A percentile compares a stretch with the other conserved stretches of the same genome.
phyloP scores from a whole-genome alignment of 441 rosid genomes.

The Codiaeum variegatum region DNA sequence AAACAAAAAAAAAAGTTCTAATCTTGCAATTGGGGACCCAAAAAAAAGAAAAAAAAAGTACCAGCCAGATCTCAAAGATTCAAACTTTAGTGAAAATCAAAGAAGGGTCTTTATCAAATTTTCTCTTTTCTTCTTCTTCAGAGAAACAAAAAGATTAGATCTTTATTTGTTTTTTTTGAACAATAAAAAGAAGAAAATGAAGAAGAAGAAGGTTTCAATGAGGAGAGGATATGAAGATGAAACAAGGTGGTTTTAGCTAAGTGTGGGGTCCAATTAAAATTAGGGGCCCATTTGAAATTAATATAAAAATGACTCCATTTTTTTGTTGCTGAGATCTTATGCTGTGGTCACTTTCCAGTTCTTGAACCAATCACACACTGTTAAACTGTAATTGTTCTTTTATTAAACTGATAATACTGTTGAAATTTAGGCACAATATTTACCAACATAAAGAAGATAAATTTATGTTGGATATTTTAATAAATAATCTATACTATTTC shows the following conservation, averaged over 20 bases:
- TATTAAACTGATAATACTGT: no score
- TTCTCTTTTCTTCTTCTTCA: neutral
- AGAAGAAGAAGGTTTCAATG: slow-evolving; percentile 8
- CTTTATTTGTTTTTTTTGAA: neutral
- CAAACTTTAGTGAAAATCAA: neutral
- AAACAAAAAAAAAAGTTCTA: neutral
- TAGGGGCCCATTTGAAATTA: slow-evolving; percentile 25
- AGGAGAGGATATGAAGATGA: slow-evolving; percentile 12
- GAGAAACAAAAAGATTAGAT: neutral
- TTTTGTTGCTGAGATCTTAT: slow-evolving; percentile 8
- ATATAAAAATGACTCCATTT: neutral
- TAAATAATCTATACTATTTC: no score
- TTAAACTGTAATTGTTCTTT: no score
- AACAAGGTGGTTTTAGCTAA: slow-evolving; percentile 36
- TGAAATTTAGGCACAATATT: no score
- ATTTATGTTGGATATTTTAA: no score
- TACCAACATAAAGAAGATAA: no score
- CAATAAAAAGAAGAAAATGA: neutral
- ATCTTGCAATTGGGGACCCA: slow-evolving; percentile 27
- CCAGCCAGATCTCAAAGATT: slow-evolving; percentile 36
- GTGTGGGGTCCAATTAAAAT: slow-evolving; percentile 21
- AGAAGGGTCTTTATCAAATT: neutral
- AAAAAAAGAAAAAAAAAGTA: slow-evolving; percentile 1
- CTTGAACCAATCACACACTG: neutral
- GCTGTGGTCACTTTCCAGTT: neutral